Evolutionary conservation across 768 basidiomycete species (phyloP).

Genomic region (Lyophyllum semitale): DNA sequence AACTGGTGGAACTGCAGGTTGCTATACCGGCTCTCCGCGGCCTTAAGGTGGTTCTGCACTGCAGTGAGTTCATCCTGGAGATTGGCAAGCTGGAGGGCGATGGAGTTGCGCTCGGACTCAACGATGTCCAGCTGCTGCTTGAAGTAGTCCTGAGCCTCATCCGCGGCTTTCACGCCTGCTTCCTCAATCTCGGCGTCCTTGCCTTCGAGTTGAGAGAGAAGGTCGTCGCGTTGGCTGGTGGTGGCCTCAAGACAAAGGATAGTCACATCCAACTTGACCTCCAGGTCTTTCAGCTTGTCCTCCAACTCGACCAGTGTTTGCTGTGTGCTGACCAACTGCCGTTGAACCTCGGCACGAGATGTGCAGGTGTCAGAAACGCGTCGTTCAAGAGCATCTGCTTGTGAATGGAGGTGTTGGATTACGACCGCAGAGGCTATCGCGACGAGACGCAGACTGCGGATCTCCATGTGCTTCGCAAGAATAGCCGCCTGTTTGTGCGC

Average conservation of each 20-base stretch:
- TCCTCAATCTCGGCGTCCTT: conserved; percentile 32
- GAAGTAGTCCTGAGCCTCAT: conserved; percentile 38
- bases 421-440: conserved; percentile 38
- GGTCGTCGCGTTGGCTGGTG: conserved; percentile 37
- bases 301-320: conserved; percentile 22
- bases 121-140: conserved; percentile 52
- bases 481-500: conserved; percentile 19
- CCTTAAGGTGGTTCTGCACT: conserved; percentile 54
- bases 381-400: conserved; percentile 17
- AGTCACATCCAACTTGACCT: conserved; percentile 33
- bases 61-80: conserved; percentile 57
- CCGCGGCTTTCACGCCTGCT: conserved; percentile 27
- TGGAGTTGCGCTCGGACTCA: conserved; percentile 67
- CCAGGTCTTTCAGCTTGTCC: conserved; percentile 28
- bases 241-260: conserved; percentile 37
- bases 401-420: conserved; percentile 37
- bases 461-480: conserved; percentile 27
- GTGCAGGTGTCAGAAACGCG: background rate
- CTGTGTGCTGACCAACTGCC: conserved; percentile 16
- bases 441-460: conserved; percentile 33
- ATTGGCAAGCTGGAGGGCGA: conserved; percentile 65
- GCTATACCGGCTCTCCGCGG: conserved; percentile 62
- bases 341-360: conserved; percentile 14
- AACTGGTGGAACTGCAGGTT: conserved; percentile 68
- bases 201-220: conserved; percentile 32